Evolutionary conservation across 2,329 filamentous ascomycete genomes (phyloP).

Genomic region (Amauroascus niger): DNA sequence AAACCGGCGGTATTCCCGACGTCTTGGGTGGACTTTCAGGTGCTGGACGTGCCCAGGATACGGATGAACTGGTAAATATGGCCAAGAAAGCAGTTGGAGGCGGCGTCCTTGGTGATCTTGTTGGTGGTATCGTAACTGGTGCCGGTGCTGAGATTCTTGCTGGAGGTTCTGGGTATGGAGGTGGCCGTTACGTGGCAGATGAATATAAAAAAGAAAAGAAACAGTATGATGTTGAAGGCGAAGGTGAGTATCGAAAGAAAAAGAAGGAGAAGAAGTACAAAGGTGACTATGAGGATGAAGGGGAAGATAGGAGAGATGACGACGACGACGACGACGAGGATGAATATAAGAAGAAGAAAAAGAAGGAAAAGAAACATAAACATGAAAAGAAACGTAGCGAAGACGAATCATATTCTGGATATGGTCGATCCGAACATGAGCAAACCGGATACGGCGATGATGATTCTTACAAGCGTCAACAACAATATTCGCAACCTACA

Average conservation of each 20-base stretch:
- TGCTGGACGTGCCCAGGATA: slow-evolving; percentile 17
- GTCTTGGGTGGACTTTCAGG: slow-evolving; percentile 18
- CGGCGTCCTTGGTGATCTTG: slow-evolving; percentile 57
- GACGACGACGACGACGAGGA: slow-evolving; percentile 5
- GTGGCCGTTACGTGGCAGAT: slow-evolving; percentile 38
- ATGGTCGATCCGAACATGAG: slow-evolving; percentile 14
- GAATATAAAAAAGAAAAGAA: slow-evolving; percentile 13
- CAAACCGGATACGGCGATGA: neutral
- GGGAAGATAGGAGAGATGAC: neutral
- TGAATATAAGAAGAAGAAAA: slow-evolving; percentile 10
- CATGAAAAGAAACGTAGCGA: slow-evolving; percentile 13
- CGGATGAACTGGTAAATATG: slow-evolving; percentile 40
- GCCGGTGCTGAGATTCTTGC: slow-evolving; percentile 50
- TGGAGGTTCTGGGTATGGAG: slow-evolving; percentile 51
- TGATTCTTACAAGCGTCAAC: slow-evolving; percentile 1
- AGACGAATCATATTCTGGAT: neutral
- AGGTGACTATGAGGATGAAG: slow-evolving; percentile 10
- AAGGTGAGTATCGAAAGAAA: neutral
- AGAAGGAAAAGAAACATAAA: slow-evolving; percentile 9
- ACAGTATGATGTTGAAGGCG: slow-evolving; percentile 1
- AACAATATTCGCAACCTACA: slow-evolving; percentile 4
- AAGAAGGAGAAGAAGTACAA: slow-evolving; percentile 11
- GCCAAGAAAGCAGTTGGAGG: slow-evolving; percentile 54
- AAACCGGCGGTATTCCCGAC: slow-evolving; percentile 26
- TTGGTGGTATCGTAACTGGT: slow-evolving; percentile 53